Conservation (phyloP, 2,329 filamentous ascomycete genomes). For the Stachybotrys chlorohalonatus region DNA sequence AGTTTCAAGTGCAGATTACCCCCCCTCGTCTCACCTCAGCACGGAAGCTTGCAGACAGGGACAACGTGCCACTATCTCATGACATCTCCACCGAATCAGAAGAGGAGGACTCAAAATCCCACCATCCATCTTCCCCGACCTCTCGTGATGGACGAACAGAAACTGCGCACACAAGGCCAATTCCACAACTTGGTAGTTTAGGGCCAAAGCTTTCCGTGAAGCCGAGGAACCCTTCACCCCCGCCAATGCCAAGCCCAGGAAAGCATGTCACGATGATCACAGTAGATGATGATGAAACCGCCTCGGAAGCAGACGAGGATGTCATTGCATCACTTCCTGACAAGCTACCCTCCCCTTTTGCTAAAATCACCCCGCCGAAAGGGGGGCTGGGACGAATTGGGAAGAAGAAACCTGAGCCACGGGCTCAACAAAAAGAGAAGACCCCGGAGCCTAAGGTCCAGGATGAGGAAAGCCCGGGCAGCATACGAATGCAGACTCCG, state of each 20-base stretch:
- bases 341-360: constrained; percentile 11
- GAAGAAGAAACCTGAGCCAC: constrained; percentile 13
- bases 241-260: constrained; percentile 6
- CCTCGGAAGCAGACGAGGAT: constrained; percentile 29
- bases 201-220: constrained; percentile 13
- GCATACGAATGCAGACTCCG: constrained; percentile 1
- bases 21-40: constrained; percentile 27
- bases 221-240: constrained; percentile 15
- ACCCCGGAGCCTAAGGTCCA: constrained; percentile 3
- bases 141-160: background rate
- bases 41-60: constrained; percentile 9
- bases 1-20: constrained; percentile 42
- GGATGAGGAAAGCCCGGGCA: constrained; percentile 3
- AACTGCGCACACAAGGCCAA: constrained; percentile 1
- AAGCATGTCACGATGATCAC: constrained; percentile 1
- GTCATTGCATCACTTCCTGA: constrained; percentile 13
- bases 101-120: constrained; percentile 7
- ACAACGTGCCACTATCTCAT: constrained; percentile 6
- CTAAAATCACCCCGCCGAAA: constrained; percentile 16
- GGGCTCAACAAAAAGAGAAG: constrained; percentile 3
- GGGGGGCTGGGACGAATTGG: constrained; percentile 33
- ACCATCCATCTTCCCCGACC: constrained; percentile 3
- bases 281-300: constrained; percentile 29
- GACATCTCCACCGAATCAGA: constrained; percentile 24
- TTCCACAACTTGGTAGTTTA: constrained; percentile 24